Conservation (phyloP, 2,329 filamentous ascomycete genomes). For the Lecanicillium sp. region DNA sequence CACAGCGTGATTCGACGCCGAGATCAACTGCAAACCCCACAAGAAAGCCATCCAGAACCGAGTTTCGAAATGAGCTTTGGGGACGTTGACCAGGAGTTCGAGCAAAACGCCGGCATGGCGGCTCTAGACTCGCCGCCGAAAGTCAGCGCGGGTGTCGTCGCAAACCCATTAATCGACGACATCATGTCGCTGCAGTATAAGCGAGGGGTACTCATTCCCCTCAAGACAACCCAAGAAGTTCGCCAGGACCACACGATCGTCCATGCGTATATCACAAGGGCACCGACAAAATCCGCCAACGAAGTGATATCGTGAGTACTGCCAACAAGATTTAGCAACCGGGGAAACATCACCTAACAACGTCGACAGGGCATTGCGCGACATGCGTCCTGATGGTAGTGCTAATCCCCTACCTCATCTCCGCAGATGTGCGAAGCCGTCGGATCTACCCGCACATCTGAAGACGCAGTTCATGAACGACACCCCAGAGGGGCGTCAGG, state of each 20-base stretch:
- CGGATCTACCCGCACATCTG: constrained; percentile 60
- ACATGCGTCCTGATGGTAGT: constrained; percentile 52
- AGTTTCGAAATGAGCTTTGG: background rate
- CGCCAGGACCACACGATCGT: constrained; percentile 53
- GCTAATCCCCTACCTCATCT: constrained; percentile 64
- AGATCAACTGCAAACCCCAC: too few relatives aligned
- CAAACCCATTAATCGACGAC: constrained; percentile 34
- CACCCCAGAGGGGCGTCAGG: constrained; percentile 45
- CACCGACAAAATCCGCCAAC: constrained; percentile 67
- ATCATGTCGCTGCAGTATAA: constrained; percentile 31
- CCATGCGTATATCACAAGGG: constrained; percentile 63
- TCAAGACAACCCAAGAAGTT: constrained; percentile 60
- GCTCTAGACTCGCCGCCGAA: background rate
- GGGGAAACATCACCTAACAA: constrained; percentile 16
- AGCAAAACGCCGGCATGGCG: constrained; percentile 1
- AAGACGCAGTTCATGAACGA: constrained; percentile 57
- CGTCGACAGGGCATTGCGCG: constrained; percentile 44
- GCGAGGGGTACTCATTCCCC: constrained; percentile 49
- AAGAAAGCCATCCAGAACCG: too few relatives aligned
- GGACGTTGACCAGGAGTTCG: constrained; percentile 4
- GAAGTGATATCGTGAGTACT: constrained; percentile 61
- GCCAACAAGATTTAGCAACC: background rate
- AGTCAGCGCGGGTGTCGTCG: constrained; percentile 13
- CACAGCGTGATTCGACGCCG: too few relatives aligned
- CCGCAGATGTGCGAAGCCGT: constrained; percentile 67